These are phyloP conservation scores for Aspergillus pseudoglaucus DNA, from an alignment of 2,329 filamentous ascomycete genomes.

Conservation along the genomic window DNA sequence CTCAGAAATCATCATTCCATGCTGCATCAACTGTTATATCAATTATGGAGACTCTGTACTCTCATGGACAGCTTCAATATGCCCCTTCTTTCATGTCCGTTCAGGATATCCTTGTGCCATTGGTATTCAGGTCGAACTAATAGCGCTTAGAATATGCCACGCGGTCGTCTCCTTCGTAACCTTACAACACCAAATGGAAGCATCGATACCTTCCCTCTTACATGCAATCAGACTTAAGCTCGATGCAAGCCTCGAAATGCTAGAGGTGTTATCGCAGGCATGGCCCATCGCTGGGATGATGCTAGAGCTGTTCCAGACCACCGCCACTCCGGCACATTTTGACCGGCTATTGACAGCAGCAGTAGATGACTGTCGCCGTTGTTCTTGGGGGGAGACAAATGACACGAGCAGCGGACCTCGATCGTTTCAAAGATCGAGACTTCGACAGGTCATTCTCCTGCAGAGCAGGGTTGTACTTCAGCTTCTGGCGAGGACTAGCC, in stretches of 20 bases:
- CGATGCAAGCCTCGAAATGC: slow-evolving; percentile 6
- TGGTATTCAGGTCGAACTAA: neutral
- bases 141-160: slow-evolving; percentile 6
- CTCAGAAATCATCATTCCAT: slow-evolving; percentile 8
- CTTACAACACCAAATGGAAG: slow-evolving; percentile 6
- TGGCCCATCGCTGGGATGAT: slow-evolving; percentile 9
- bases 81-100: slow-evolving; percentile 6
- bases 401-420: neutral
- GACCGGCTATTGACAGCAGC: slow-evolving; percentile 1
- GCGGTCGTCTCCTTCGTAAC: slow-evolving; percentile 9
- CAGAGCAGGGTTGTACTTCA: slow-evolving; percentile 9
- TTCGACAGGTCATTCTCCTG: slow-evolving; percentile 9
- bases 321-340: slow-evolving; percentile 4
- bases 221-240: slow-evolving; percentile 7
- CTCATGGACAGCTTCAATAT: slow-evolving; percentile 5
- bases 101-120: neutral
- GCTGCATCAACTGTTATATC: slow-evolving; percentile 9
- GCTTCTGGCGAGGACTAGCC: slow-evolving; percentile 4
- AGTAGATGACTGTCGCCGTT: slow-evolving; percentile 3
- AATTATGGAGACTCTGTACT: slow-evolving; percentile 8
- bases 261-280: slow-evolving; percentile 4
- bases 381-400: slow-evolving; percentile 1
- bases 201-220: slow-evolving; percentile 7
- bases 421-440: slow-evolving; percentile 6
- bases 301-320: slow-evolving; percentile 7